A percentile compares a stretch with the other conserved stretches of the same genome.
Evolutionary conservation across 495 filamentous ascomycete genomes (phyloP).

Genomic region (Aspergillus mulundensis): DNA sequence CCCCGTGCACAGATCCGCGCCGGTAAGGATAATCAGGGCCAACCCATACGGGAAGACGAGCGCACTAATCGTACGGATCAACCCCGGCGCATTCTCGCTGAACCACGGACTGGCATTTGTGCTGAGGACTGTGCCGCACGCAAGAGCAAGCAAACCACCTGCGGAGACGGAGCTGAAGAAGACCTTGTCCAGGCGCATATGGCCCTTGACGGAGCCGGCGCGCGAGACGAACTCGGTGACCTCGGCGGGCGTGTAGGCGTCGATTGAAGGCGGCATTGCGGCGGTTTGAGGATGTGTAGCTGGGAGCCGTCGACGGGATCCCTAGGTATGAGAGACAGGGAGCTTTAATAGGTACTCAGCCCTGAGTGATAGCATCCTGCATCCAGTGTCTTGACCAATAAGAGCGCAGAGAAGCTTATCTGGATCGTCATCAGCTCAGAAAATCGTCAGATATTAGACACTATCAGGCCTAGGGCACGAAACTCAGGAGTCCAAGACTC

Average conservation of each 20-base stretch:
- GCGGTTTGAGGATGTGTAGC: neutral
- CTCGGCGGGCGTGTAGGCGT: constrained; percentile 43
- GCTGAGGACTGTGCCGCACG: constrained; percentile 47
- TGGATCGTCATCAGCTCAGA: neutral
- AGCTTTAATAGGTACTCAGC: neutral
- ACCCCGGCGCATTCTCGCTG: constrained; percentile 54
- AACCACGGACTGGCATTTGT: constrained; percentile 57
- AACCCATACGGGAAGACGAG: constrained; percentile 57
- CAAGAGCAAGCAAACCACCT: constrained; percentile 51
- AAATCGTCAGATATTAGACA: neutral
- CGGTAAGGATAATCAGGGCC: constrained; percentile 56
- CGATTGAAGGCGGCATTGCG: constrained; percentile 23
- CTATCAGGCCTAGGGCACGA: neutral
- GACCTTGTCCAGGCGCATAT: constrained; percentile 51
- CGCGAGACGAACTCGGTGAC: constrained; percentile 43
- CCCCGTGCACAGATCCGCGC: constrained; percentile 56
- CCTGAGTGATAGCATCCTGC: neutral
- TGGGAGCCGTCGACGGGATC: too few relatives aligned
- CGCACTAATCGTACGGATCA: constrained; percentile 53
- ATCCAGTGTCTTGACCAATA: neutral
- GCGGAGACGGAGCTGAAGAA: constrained; percentile 52
- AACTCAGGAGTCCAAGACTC: neutral
- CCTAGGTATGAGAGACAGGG: neutral
- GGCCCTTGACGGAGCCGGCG: constrained; percentile 46
- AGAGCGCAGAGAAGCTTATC: constrained; percentile 2